Conservation (phyloP, 2,329 filamentous ascomycete genomes). For the Penicillium polonicum region DNA sequence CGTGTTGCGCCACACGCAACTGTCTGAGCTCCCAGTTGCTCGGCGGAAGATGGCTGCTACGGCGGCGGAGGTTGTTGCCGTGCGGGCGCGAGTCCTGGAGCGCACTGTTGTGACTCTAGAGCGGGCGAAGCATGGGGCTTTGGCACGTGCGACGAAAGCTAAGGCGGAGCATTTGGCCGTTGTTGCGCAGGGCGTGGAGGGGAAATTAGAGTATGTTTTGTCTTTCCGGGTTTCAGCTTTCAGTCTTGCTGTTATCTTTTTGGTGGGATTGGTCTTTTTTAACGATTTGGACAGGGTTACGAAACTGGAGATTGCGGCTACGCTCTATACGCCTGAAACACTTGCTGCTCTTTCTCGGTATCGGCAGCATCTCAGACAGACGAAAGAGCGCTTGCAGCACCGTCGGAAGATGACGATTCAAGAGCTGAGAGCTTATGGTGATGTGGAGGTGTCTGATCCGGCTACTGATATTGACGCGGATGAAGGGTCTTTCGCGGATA, state of each 20-base stretch:
- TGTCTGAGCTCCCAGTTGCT: conserved; percentile 34
- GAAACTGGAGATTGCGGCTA: conserved; percentile 37
- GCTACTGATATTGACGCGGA: conserved; percentile 4
- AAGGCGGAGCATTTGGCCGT: conserved; percentile 41
- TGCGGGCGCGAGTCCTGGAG: conserved; percentile 37
- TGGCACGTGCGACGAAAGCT: conserved; percentile 38
- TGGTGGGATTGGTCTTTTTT: neutral
- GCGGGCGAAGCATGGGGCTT: conserved; percentile 39
- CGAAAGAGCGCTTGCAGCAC: conserved; percentile 31
- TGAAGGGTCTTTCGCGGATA: conserved; percentile 34
- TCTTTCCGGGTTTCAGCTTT: neutral
- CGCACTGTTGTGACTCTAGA: conserved; percentile 42
- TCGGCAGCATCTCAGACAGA: conserved; percentile 33
- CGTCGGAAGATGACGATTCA: conserved; percentile 29
- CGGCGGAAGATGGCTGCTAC: conserved; percentile 37
- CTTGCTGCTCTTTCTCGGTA: conserved; percentile 35
- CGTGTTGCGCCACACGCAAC: conserved; percentile 31
- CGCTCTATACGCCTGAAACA: conserved; percentile 41
- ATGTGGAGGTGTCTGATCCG: conserved; percentile 22
- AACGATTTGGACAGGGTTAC: conserved; percentile 31
- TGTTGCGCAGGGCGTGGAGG: conserved; percentile 40
- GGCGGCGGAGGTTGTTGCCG: conserved; percentile 35
- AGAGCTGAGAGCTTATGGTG: conserved; percentile 38
- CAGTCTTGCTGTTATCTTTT: neutral
- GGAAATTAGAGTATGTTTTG: conserved; percentile 38